Conservation (phyloP, 1,139 yeast species). For the Candida neerlandica region DNA sequence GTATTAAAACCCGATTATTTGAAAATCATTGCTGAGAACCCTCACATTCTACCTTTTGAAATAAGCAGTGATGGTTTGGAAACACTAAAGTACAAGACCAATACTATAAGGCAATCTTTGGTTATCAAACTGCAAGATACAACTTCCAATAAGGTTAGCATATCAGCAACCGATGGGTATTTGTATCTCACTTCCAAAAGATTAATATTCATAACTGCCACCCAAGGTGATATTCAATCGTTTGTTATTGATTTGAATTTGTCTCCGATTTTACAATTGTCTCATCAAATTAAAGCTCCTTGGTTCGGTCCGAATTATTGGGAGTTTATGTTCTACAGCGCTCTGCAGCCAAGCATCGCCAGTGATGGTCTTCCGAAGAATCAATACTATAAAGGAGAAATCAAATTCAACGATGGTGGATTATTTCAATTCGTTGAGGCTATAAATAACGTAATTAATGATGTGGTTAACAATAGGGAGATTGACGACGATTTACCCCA, state of each 20-base stretch:
- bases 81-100: slow-evolving; percentile 20
- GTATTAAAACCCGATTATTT: slow-evolving; percentile 25
- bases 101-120: slow-evolving; percentile 28
- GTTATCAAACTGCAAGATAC: slow-evolving; percentile 20
- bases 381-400: slow-evolving; percentile 38
- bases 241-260: slow-evolving; percentile 35
- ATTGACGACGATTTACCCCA: slow-evolving; percentile 51
- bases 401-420: slow-evolving; percentile 54
- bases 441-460: slow-evolving; percentile 32
- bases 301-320: slow-evolving; percentile 60
- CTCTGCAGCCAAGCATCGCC: slow-evolving; percentile 26
- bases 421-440: slow-evolving; percentile 38
- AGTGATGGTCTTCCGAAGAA: slow-evolving; percentile 49
- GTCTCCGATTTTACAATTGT: slow-evolving; percentile 26
- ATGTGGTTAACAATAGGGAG: slow-evolving; percentile 36
- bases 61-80: slow-evolving; percentile 22
- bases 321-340: slow-evolving; percentile 44
- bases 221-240: slow-evolving; percentile 42
- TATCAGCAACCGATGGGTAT: slow-evolving; percentile 37
- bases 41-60: slow-evolving; percentile 26
- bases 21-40: slow-evolving; percentile 19
- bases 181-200: slow-evolving; percentile 41
- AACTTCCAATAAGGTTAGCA: slow-evolving; percentile 18
- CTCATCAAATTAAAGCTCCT: slow-evolving; percentile 48
- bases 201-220: slow-evolving; percentile 37